Percentiles rank a stretch among this genome's conserved stretches.
Conservation (phyloP, 441 rosid species). For the Adansonia rubrostipa region DNA sequence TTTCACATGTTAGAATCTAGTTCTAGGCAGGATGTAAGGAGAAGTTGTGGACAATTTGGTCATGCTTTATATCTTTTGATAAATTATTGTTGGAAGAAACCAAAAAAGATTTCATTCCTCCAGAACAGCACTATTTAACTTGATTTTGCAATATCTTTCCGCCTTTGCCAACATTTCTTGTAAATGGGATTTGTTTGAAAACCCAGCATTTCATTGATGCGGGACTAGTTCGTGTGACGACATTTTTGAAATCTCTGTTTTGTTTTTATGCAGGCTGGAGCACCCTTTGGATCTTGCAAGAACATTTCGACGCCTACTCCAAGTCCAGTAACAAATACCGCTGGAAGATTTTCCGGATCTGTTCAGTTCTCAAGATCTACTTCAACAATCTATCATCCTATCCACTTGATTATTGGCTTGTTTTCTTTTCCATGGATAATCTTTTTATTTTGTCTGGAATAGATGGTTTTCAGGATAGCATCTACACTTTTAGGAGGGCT, state of each 20-base stretch:
- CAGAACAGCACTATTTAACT: background rate
- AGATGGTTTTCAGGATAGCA: constrained; percentile 29
- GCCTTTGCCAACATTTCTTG: background rate
- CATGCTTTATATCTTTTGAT: background rate
- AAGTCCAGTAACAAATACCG: constrained; percentile 52
- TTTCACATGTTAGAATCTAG: background rate
- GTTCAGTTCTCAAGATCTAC: constrained; percentile 78
- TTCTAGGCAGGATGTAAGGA: background rate
- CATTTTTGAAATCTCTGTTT: constrained; percentile 14
- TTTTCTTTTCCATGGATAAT: constrained; percentile 46
- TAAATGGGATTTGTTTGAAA: background rate
- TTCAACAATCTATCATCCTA: constrained; percentile 44
- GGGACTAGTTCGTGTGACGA: background rate
- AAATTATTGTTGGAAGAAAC: background rate
- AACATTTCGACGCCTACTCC: constrained; percentile 53
- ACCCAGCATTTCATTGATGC: background rate
- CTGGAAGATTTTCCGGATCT: constrained; percentile 82
- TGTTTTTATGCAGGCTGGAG: constrained; percentile 68
- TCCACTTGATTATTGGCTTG: constrained; percentile 36
- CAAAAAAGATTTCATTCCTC: background rate
- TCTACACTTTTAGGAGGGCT: constrained; percentile 29
- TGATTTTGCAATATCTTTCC: background rate
- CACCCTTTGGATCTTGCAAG: constrained; percentile 85
- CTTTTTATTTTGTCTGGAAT: constrained; percentile 40
- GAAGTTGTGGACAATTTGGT: background rate